Evolutionary conservation across 2,329 filamentous ascomycete species (phyloP).

Genomic region (Trichoderma citrinoviride): DNA sequence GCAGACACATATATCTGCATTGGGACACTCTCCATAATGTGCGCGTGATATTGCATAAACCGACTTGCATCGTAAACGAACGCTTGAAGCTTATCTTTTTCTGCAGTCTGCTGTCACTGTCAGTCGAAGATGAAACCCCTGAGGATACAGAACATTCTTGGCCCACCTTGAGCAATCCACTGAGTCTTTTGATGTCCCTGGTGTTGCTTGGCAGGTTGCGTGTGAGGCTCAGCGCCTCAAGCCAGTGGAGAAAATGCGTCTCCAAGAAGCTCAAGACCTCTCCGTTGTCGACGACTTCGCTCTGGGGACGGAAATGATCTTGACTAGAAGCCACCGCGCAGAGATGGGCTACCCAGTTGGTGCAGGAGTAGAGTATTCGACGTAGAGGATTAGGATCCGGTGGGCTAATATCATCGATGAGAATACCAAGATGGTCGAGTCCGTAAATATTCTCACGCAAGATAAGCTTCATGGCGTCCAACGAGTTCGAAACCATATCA

Average conservation of each 20-base stretch:
- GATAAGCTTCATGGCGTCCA: conserved; percentile 3
- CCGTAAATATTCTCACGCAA: conserved; percentile 39
- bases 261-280: not conserved
- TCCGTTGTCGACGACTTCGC: not conserved
- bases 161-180: not conserved
- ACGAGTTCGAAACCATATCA: conserved; percentile 36
- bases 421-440: conserved; percentile 25
- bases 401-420: conserved; percentile 16
- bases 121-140: not conserved
- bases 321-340: not conserved
- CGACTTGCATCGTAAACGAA: not conserved
- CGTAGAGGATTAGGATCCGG: conserved; percentile 24
- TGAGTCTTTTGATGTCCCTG: not conserved
- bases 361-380: conserved; percentile 22
- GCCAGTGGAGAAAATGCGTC: not conserved
- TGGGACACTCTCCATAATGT: not conserved
- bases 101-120: not conserved
- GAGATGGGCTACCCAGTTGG: conserved; percentile 28
- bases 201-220: not conserved
- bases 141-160: not conserved
- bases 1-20: not conserved
- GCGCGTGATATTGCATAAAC: not conserved
- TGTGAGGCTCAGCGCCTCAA: not conserved
- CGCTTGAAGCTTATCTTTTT: not conserved
- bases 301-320: too few species aligned